phyloP scores from a whole-genome alignment of 768 basidiomycete genomes.

The Kwoniella sp. region DNA sequence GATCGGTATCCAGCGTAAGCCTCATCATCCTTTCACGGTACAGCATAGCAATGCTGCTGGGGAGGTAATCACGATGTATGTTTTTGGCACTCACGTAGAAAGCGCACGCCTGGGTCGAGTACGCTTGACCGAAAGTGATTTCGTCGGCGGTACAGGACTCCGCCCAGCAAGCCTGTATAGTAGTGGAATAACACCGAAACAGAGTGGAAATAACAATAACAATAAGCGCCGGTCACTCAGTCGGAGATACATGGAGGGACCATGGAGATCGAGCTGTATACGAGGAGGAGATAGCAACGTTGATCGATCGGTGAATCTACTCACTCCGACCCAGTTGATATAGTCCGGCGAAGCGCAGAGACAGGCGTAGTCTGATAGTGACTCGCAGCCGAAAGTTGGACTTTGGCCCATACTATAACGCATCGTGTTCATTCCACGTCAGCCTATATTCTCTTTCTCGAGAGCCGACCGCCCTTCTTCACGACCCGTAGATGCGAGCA shows the following conservation, averaged over 20 bases:
- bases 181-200: too few relatives aligned
- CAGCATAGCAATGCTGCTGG: too few relatives aligned
- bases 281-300: not conserved
- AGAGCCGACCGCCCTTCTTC: too few relatives aligned
- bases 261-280: too few relatives aligned
- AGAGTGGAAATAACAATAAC: not conserved
- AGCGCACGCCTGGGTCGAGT: constrained; percentile 30
- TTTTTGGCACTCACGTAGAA: constrained; percentile 19
- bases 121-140: constrained; percentile 23
- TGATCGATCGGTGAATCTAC: too few relatives aligned
- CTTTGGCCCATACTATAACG: constrained; percentile 28
- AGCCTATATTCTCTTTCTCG: too few relatives aligned
- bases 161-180: constrained; percentile 35
- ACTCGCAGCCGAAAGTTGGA: constrained; percentile 20
- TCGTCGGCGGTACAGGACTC: constrained; percentile 23
- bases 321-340: constrained; percentile 32
- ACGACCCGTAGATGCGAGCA: too few relatives aligned
- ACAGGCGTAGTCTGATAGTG: constrained; percentile 30
- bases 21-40: too few relatives aligned
- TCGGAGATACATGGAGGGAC: too few relatives aligned
- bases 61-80: not conserved
- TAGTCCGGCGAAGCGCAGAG: constrained; percentile 27
- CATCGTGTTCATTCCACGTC: too few relatives aligned
- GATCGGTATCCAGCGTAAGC: not conserved
- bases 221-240: too few relatives aligned